Percentiles rank a stretch among this genome's conserved stretches.
Conservation (phyloP, 1,284 basidiomycete species). For the Cryptococcus sp. region DNA sequence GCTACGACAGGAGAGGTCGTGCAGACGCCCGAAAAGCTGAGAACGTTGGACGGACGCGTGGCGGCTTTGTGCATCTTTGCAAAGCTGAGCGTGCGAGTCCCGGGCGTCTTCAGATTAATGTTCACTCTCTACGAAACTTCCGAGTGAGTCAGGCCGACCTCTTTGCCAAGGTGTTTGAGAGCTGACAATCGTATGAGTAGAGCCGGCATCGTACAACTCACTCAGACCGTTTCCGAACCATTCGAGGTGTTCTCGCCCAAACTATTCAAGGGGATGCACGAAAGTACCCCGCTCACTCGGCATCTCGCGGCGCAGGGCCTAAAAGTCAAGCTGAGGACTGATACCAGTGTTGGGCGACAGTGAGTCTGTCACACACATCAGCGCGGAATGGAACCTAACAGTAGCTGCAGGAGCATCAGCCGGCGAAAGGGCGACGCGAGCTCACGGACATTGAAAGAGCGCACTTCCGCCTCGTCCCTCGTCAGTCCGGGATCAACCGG, state of each 20-base stretch:
- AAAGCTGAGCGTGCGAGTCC: constrained; percentile 52
- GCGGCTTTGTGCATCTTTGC: constrained; percentile 53
- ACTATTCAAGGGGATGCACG: constrained; percentile 54
- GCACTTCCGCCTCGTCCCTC: no score
- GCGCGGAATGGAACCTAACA: no score
- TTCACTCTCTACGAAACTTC: constrained; percentile 51
- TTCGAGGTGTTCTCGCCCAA: constrained; percentile 56
- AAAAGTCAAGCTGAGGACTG: constrained; percentile 54
- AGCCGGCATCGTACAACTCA: constrained; percentile 38
- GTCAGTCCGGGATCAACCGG: no score
- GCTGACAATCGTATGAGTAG: constrained; percentile 14
- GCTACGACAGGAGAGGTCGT: constrained; percentile 53
- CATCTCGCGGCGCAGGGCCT: constrained; percentile 54
- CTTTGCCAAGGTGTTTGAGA: not conserved
- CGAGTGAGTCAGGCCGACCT: constrained; percentile 34
- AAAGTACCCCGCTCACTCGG: constrained; percentile 51
- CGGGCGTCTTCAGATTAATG: constrained; percentile 51
- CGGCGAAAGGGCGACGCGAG: no score
- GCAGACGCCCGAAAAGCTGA: constrained; percentile 51
- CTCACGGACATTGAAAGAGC: no score
- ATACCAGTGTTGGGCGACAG: constrained; percentile 44
- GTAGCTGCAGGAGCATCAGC: no score
- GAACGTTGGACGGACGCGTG: constrained; percentile 41
- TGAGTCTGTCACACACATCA: constrained; percentile 16
- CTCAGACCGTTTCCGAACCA: constrained; percentile 44